phyloP scores from a whole-genome alignment of 139 green algal genomes.

The Eudorina sp. region DNA sequence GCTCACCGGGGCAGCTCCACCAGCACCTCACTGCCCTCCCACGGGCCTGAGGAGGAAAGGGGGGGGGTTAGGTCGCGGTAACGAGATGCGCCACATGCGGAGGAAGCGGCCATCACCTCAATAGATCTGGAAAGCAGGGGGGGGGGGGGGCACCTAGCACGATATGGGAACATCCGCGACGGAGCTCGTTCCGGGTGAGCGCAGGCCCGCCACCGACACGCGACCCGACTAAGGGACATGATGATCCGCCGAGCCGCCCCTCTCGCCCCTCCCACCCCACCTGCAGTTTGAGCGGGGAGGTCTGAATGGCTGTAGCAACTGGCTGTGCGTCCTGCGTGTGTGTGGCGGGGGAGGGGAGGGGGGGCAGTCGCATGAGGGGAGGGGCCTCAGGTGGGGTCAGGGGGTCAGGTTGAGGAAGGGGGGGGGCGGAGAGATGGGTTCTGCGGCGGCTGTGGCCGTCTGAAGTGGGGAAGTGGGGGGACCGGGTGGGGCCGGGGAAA shows the following conservation, averaged over 20 bases:
- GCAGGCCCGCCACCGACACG: constrained; percentile 62
- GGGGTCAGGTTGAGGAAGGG: too few species aligned
- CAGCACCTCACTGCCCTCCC: constrained; percentile 58
- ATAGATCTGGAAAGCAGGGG: too few species aligned
- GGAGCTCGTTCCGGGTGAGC: not conserved
- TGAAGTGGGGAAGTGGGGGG: not conserved
- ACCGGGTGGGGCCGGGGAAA: not conserved
- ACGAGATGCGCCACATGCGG: not conserved
- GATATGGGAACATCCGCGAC: not conserved
- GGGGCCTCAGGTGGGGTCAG: too few species aligned
- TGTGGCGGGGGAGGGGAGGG: too few species aligned
- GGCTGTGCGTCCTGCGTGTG: constrained; percentile 62
- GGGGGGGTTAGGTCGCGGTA: constrained; percentile 58
- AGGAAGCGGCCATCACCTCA: not conserved
- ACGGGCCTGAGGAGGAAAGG: not conserved
- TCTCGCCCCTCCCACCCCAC: not conserved
- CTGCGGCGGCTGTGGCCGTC: not conserved
- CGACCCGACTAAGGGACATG: not conserved
- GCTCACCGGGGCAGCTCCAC: constrained; percentile 55
- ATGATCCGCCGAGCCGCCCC: too few species aligned
- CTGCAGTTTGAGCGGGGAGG: constrained; percentile 77
- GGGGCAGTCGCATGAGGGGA: too few species aligned
- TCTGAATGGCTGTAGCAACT: constrained; percentile 74
- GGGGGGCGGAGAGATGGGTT: too few species aligned
- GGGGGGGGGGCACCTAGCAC: not conserved